phyloP scores from a whole-genome alignment of 345 rosid genomes.

The Populus tremula region DNA sequence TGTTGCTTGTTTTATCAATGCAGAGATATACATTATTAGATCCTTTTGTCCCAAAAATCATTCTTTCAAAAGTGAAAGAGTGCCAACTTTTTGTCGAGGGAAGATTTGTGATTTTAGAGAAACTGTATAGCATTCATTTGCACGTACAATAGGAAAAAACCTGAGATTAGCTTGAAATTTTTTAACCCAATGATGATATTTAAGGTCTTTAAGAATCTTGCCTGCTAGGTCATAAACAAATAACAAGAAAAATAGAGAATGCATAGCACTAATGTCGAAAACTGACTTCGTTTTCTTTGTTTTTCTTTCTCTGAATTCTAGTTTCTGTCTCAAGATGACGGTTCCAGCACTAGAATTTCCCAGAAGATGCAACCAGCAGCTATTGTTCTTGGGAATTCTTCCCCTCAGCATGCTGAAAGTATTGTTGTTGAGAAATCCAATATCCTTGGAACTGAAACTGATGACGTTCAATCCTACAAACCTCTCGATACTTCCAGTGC shows the following conservation, averaged over 20 bases:
- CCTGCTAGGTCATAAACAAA: not conserved
- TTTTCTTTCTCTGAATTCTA: slow-evolving; percentile 25
- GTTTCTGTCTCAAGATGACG: slow-evolving; percentile 39
- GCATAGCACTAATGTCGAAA: not conserved
- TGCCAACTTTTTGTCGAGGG: not conserved
- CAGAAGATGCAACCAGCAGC: slow-evolving; percentile 4
- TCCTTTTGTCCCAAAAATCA: not conserved
- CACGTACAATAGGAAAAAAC: not conserved
- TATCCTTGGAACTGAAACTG: slow-evolving; percentile 18
- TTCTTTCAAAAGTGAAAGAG: not conserved
- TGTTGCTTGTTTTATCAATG: not conserved
- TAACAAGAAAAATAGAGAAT: not conserved
- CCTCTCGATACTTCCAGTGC: not conserved
- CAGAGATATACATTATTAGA: not conserved
- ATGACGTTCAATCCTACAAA: slow-evolving; percentile 3
- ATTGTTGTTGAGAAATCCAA: slow-evolving; percentile 26
- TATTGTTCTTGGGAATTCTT: slow-evolving; percentile 13
- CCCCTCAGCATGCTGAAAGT: slow-evolving; percentile 22
- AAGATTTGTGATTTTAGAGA: not conserved
- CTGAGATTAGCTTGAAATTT: not conserved
- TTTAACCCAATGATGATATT: not conserved
- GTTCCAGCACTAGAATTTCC: slow-evolving; percentile 17
- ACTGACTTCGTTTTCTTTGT: slow-evolving; percentile 12
- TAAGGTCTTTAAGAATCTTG: not conserved
- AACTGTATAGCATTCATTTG: not conserved